These are phyloP conservation scores for Schizothecium vesticola DNA, from an alignment of 495 filamentous ascomycete species.

Conservation along the genomic window DNA sequence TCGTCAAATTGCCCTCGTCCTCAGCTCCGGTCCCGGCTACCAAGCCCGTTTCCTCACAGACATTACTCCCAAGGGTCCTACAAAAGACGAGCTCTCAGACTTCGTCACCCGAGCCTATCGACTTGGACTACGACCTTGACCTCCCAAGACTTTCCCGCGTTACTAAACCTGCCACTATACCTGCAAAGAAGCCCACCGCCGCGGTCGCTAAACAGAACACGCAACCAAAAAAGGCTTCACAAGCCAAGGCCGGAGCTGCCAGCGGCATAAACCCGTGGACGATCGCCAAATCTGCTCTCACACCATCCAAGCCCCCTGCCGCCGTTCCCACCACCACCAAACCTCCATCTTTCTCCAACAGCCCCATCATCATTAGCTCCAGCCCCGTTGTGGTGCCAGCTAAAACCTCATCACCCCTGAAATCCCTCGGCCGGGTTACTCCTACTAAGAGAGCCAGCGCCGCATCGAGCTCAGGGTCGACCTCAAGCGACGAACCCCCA, in stretches of 20 bases:
- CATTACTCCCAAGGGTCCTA: background rate
- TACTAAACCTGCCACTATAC: slow-evolving; percentile 1
- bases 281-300: slow-evolving; percentile 32
- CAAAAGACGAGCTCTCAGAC: background rate
- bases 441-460: background rate
- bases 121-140: background rate
- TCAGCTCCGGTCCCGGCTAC: slow-evolving; percentile 26
- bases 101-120: background rate
- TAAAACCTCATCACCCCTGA: background rate
- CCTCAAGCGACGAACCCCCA: background rate
- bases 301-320: slow-evolving; percentile 19
- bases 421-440: background rate
- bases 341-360: background rate
- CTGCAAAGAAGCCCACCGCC: slow-evolving; percentile 12
- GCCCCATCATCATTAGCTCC: slow-evolving; percentile 41
- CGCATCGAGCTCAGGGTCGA: background rate
- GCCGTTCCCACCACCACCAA: slow-evolving; percentile 7
- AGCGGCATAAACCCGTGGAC: slow-evolving; percentile 40
- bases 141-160: background rate
- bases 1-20: background rate
- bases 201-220: slow-evolving; percentile 24
- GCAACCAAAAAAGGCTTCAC: slow-evolving; percentile 27
- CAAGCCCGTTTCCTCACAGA: slow-evolving; percentile 23
- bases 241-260: slow-evolving; percentile 4
- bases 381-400: slow-evolving; percentile 27